Evolutionary conservation across 192 early-diverging fungal genomes (phyloP).

Genomic region (Geranomyces michiganensis): DNA sequence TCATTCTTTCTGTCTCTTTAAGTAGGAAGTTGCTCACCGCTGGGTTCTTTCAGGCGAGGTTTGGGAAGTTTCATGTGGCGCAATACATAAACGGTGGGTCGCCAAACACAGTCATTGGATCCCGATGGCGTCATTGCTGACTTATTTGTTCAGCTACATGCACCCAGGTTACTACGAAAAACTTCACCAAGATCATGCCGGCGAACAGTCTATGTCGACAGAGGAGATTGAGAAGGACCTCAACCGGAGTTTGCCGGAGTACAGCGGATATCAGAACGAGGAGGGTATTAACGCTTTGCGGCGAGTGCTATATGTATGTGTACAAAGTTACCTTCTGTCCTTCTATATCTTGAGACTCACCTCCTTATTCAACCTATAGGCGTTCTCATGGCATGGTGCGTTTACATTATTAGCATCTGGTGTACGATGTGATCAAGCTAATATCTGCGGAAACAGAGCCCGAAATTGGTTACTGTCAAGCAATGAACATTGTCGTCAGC

Average conservation of each 20-base stretch:
- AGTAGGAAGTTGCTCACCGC: background rate
- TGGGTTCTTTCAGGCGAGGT: constrained; percentile 64
- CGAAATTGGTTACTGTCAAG: constrained; percentile 99
- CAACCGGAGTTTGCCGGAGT: constrained; percentile 57
- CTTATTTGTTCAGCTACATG: constrained; percentile 59
- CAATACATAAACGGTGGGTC: constrained; percentile 72
- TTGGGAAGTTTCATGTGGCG: constrained; percentile 91
- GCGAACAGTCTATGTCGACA: constrained; percentile 73
- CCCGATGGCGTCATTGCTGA: background rate
- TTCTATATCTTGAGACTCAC: background rate
- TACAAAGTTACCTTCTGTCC: background rate
- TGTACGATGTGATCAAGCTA: background rate
- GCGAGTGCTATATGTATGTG: constrained; percentile 72
- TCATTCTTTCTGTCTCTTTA: background rate
- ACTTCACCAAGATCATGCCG: constrained; percentile 70
- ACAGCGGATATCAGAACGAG: constrained; percentile 71
- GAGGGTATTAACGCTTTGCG: constrained; percentile 92
- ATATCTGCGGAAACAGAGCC: constrained; percentile 35
- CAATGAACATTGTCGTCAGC: constrained; percentile 98
- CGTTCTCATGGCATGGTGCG: constrained; percentile 53
- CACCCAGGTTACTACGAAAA: constrained; percentile 82
- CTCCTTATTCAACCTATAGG: constrained; percentile 20
- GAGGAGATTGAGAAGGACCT: constrained; percentile 98
- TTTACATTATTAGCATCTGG: background rate
- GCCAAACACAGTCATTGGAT: background rate